These are phyloP conservation scores for Podila minutissima DNA, from an alignment of 192 early-diverging fungal species.

Conservation along the genomic window DNA sequence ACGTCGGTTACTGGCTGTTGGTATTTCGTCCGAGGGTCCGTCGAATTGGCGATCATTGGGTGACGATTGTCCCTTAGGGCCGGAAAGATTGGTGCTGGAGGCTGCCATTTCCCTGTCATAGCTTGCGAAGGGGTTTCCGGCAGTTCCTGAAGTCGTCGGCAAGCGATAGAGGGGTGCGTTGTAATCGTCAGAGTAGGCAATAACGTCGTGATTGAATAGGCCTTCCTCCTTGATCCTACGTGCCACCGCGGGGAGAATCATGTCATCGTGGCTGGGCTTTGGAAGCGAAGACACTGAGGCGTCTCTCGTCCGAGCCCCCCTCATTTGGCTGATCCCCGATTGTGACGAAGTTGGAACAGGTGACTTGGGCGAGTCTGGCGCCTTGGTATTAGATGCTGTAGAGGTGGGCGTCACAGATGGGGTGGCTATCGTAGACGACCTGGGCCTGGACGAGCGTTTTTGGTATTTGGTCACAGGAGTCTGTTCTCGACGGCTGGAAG, in stretches of 20 bases:
- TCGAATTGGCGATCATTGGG: neutral
- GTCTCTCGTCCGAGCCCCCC: constrained; percentile 13
- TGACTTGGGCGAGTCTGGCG: constrained; percentile 8
- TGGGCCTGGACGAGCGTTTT: neutral
- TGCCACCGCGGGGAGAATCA: constrained; percentile 45
- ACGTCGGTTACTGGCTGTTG: neutral
- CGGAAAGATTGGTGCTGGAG: constrained; percentile 21
- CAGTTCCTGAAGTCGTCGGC: constrained; percentile 5
- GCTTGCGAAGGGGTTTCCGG: constrained; percentile 35
- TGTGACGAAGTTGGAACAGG: neutral
- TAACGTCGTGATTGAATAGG: constrained; percentile 22
- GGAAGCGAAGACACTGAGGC: constrained; percentile 16
- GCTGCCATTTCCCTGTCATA: constrained; percentile 34
- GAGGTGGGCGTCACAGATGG: neutral
- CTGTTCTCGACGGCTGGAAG: too few relatives aligned
- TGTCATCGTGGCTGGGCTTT: constrained; percentile 38
- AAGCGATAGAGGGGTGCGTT: constrained; percentile 40
- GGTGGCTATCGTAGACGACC: neutral
- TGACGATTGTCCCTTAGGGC: neutral
- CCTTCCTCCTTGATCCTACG: constrained; percentile 41
- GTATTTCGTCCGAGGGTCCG: neutral
- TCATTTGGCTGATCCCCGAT: neutral
- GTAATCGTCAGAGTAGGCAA: constrained; percentile 49
- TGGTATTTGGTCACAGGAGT: too few relatives aligned
- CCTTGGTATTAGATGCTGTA: neutral